Conservation (phyloP, 495 filamentous ascomycete species). For the Friedmanniomyces endolithicus region DNA sequence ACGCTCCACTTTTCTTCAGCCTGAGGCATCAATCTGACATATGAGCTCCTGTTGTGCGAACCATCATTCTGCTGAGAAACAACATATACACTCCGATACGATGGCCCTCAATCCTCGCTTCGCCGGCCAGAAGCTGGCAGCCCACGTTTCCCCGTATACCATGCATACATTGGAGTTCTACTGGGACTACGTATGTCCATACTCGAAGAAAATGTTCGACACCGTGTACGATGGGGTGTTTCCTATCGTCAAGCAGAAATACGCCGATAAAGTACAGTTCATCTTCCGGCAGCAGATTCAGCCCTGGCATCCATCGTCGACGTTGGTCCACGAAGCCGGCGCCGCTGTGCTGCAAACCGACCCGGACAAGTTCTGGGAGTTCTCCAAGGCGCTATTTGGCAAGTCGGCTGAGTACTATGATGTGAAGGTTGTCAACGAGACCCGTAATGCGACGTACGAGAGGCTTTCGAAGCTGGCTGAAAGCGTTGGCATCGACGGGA, state of each 20-base stretch:
- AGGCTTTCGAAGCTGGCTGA: conserved; percentile 59
- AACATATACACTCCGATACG: not conserved
- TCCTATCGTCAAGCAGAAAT: conserved; percentile 41
- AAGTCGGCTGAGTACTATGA: conserved; percentile 67
- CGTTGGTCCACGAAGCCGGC: conserved; percentile 75
- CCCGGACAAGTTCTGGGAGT: conserved; percentile 63
- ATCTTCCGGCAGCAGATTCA: conserved; percentile 82
- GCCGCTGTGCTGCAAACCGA: conserved; percentile 58
- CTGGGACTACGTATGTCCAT: conserved; percentile 58
- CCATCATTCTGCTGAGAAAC: not conserved
- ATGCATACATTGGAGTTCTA: conserved; percentile 68
- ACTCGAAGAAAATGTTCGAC: conserved; percentile 59
- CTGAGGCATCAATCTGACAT: not conserved
- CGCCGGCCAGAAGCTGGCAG: conserved; percentile 51
- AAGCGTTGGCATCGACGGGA: conserved; percentile 53
- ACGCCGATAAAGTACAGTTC: conserved; percentile 51
- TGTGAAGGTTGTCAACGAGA: conserved; percentile 65
- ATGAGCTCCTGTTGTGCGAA: too few species aligned
- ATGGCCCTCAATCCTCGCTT: conserved; percentile 77
- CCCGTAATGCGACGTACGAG: conserved; percentile 71
- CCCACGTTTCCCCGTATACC: conserved; percentile 32
- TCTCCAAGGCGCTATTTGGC: conserved; percentile 58
- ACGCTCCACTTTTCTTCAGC: not conserved
- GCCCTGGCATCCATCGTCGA: conserved; percentile 89
- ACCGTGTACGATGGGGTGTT: conserved; percentile 50